Base-by-base conservation (phyloP, 805 yeast genomes). In the Phaffomyces antillensis region DNA sequence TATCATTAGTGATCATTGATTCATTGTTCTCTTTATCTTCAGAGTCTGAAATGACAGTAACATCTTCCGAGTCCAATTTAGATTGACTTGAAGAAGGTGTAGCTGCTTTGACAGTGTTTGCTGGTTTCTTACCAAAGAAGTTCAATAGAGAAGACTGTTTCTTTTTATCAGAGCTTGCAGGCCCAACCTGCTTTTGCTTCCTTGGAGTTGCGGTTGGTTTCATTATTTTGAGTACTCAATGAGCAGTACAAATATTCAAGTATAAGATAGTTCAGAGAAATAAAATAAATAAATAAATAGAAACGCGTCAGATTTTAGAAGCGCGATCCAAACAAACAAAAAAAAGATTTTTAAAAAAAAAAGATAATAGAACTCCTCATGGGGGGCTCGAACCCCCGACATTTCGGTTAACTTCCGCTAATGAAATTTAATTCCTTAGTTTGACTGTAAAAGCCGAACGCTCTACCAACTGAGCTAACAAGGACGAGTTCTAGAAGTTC, bases 401-500 rank as follows among this genome's bases (percentile, higher is more conserved):
- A 28, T 28, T 28, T 28, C 30, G 30, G 30, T 28, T 28, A 28
- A 28, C 30, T 28, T 28, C 30, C 30, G 30, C 30, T 28, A 28
- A 28, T 28, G 30, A 28, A 28, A 28, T 28, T 28, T 5, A 28
- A 11, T 28, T 28, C 30, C 30, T 28, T 28, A 28, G 30, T 28
- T 28, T 28, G 30, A 28, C 30, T 28, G 30, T 28, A 28, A 28
- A 28, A 28, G 30, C 30, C 30, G 30, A 28, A 28, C 30, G 30
- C 30, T 28, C 30, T 28, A 28, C 30, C 30, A 28, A 28, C 30
- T 28, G 30, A 28, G 30, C 40, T 46, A 46, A 46, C 49, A 46
- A 43, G 49, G 49, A 46, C 49, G 49, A 46, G 49, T 46, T 46
- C 49, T 32, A n/a, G n/a, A n/a, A n/a, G n/a, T n/a, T n/a, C n/a